A percentile compares a stretch with the other conserved stretches of the same genome.
Evolutionary conservation across 2,329 filamentous ascomycete genomes (phyloP).

Genomic region (Dendryphion nanum): DNA sequence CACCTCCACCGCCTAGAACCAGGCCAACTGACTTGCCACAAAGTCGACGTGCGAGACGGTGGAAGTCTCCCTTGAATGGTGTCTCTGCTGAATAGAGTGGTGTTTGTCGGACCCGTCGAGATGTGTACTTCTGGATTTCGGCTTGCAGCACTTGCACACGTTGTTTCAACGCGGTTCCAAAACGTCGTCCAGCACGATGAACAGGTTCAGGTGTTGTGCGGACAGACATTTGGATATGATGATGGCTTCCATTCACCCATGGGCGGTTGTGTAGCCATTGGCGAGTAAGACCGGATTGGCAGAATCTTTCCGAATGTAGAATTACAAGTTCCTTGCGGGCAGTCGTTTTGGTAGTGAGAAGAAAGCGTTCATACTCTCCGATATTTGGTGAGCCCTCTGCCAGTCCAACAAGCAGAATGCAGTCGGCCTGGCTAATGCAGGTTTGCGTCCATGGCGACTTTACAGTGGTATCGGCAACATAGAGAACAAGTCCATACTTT

Average conservation of each 20-base stretch:
- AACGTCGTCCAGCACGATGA: slow-evolving; percentile 70
- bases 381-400: slow-evolving; percentile 88
- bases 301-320: slow-evolving; percentile 85
- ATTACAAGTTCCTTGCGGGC: slow-evolving; percentile 90
- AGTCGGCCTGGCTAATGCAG: slow-evolving; percentile 95
- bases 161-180: slow-evolving; percentile 85
- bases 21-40: slow-evolving; percentile 94
- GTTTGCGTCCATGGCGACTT: slow-evolving; percentile 98
- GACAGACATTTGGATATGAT: slow-evolving; percentile 95
- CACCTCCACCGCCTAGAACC: slow-evolving; percentile 90
- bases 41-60: slow-evolving; percentile 81
- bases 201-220: slow-evolving; percentile 72
- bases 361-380: slow-evolving; percentile 93
- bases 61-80: slow-evolving; percentile 94
- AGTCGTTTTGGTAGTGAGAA: slow-evolving; percentile 96
- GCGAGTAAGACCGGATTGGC: slow-evolving; percentile 76
- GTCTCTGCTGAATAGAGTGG: slow-evolving; percentile 89
- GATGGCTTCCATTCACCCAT: slow-evolving; percentile 98
- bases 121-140: slow-evolving; percentile 98
- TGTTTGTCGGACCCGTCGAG: slow-evolving; percentile 81
- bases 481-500: slow-evolving; percentile 92
- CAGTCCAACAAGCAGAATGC: slow-evolving; percentile 86
- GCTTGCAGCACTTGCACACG: slow-evolving; percentile 92
- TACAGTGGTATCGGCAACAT: slow-evolving; percentile 94
- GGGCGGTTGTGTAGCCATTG: slow-evolving; percentile 85